Evolutionary conservation across 345 rosid genomes (phyloP).

Genomic region (Gossypium raimondii): DNA sequence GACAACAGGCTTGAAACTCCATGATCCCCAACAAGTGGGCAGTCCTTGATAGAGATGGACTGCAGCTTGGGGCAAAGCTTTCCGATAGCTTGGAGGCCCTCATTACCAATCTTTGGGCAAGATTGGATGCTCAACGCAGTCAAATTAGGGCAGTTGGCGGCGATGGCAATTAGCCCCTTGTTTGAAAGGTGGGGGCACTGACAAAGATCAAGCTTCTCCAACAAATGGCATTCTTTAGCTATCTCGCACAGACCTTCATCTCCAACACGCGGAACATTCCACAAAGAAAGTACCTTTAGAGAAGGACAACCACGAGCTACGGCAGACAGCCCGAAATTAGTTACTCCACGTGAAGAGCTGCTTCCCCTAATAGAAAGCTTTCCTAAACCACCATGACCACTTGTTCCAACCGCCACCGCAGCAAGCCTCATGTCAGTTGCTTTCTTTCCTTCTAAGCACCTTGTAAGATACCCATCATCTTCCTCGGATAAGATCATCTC

Average conservation of each 20-base stretch:
- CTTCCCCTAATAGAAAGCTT: conserved; percentile 64
- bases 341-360: conserved; percentile 43
- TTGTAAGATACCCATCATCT: conserved; percentile 52
- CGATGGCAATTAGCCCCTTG: conserved; percentile 57
- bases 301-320: conserved; percentile 63
- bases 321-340: conserved; percentile 52
- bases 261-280: conserved; percentile 55
- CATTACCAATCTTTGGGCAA: conserved; percentile 56
- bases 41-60: conserved; percentile 57
- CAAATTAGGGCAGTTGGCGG: conserved; percentile 56
- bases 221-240: conserved; percentile 51
- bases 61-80: conserved; percentile 47
- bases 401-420: conserved; percentile 63
- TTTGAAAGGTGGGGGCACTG: conserved; percentile 54
- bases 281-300: conserved; percentile 56
- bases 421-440: conserved; percentile 71
- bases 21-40: conserved; percentile 69
- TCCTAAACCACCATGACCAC: conserved; percentile 57
- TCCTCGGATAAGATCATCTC: conserved; percentile 38
- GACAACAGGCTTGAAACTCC: conserved; percentile 58
- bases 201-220: conserved; percentile 70
- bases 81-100: conserved; percentile 59
- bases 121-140: conserved; percentile 49
- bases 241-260: conserved; percentile 54
- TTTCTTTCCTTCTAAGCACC: conserved; percentile 70